Conservation (phyloP, 495 filamentous ascomycete genomes). For the Penicillium canariense region DNA sequence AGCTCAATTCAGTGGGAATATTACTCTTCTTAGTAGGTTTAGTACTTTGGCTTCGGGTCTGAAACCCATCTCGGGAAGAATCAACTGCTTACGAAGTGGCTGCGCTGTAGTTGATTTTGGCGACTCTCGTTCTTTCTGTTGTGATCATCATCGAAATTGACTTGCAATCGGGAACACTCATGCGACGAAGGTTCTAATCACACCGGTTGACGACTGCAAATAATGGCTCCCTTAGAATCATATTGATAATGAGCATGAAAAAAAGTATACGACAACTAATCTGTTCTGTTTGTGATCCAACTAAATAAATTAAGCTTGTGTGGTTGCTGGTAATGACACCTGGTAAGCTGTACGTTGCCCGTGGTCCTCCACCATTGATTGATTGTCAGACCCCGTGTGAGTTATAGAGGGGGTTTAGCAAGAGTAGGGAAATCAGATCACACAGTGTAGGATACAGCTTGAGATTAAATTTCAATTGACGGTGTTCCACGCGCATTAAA, state of each 20-base stretch:
- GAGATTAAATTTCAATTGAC: too few species aligned
- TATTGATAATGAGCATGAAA: neutral
- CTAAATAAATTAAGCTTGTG: too few species aligned
- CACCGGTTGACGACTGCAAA: neutral
- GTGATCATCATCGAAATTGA: slow-evolving; percentile 32
- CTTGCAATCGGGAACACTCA: neutral
- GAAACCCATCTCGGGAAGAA: too few species aligned
- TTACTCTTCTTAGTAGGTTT: slow-evolving; percentile 50
- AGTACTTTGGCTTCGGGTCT: neutral
- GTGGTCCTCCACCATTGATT: too few species aligned
- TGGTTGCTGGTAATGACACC: too few species aligned
- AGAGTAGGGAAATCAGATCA: too few species aligned
- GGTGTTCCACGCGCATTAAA: neutral
- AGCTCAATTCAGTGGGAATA: slow-evolving; percentile 55
- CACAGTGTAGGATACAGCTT: too few species aligned
- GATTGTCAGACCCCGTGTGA: too few species aligned
- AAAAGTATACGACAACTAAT: neutral
- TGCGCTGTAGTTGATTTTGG: slow-evolving; percentile 22
- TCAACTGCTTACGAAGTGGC: neutral
- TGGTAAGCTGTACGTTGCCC: too few species aligned
- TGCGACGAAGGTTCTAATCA: slow-evolving; percentile 11
- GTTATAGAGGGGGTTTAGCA: too few species aligned
- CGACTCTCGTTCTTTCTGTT: slow-evolving; percentile 31
- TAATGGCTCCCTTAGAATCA: neutral
- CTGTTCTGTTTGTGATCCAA: too few species aligned